Base-by-base conservation (phyloP, 2,329 filamentous ascomycete species). In the Massarina eburnea region DNA sequence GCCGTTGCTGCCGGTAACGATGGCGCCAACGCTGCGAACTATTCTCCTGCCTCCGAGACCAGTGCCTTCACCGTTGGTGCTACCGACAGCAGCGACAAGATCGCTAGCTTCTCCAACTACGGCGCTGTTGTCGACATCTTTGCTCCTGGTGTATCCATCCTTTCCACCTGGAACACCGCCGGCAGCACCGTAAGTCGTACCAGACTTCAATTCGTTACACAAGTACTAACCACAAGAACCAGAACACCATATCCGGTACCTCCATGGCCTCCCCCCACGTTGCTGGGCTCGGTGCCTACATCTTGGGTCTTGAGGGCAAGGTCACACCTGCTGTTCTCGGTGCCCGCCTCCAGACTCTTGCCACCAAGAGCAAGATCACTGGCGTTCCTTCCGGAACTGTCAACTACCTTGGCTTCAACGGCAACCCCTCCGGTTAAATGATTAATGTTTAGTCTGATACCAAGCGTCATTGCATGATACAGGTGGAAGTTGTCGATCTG, bases 181-280 rank as follows among this genome's bases (percentile, higher is more conserved):
- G 67, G 71, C 40, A 70, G 70, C 41, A 40, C 35, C 18, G 45
- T 48, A 47, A 47, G 45, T 48, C 38, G 39, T 24, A 45, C 42
- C 22, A 21, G 50, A 27, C 26, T 32, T 14, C 26, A 21, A 17
- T 27, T 32, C 21, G 7, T 21, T 20, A 17, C 17, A 20, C 14
- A 14, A 14, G 22, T 14, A 17, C 45, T 53, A 20, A 47, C 39
- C 75, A 65, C 24, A 22, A 10, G n/a, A 18, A 68, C 73, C n/a
- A 79, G 73, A 74, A 73, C 54, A 73, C 69, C 48, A 78, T 84
- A 59, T 80, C 76, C 17, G 84, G 83, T 41, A 86, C 84, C 18
- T 82, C 77, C 43, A 85, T 85, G 83, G 85, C 85, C 40, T 79
- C 80, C 29, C 86, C 86, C 14, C 85, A 89, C 65, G 76, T 89